phyloP scores from a whole-genome alignment of 176 grass and related monocot species.

The Alloteropsis semialata region DNA sequence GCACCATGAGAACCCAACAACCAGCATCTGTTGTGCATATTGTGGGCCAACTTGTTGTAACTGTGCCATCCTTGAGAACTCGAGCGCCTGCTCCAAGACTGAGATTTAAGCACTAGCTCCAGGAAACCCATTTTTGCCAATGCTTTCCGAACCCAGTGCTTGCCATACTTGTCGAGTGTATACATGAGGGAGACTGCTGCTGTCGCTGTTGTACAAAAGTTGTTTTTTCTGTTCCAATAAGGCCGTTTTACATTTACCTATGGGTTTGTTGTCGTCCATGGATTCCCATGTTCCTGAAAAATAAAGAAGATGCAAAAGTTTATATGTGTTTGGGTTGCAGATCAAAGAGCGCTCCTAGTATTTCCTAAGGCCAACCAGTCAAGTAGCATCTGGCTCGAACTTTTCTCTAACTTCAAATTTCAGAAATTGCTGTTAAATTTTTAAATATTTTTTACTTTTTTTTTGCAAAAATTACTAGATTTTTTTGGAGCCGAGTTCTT shows the following conservation, averaged over 20 bases:
- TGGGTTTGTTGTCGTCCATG: background rate
- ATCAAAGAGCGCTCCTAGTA: no score
- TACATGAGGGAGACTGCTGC: background rate
- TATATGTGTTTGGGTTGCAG: background rate
- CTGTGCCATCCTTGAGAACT: background rate
- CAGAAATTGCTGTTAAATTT: no score
- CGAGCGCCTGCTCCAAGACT: background rate
- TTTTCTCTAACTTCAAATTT: no score
- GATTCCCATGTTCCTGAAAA: background rate
- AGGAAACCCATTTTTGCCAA: background rate
- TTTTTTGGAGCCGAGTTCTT: no score
- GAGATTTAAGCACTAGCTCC: slow-evolving; percentile 8
- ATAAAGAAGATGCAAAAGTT: background rate
- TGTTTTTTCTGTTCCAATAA: slow-evolving; percentile 17
- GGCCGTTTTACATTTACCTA: background rate
- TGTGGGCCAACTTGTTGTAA: slow-evolving; percentile 19
- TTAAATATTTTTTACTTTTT: no score
- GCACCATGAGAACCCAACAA: slow-evolving; percentile 11
- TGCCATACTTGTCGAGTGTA: slow-evolving; percentile 15
- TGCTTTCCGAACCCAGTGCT: slow-evolving; percentile 2
- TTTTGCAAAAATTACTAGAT: no score
- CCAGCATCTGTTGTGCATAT: slow-evolving; percentile 3
- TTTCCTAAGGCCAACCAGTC: no score
- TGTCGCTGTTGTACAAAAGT: slow-evolving; percentile 14
- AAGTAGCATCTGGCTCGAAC: no score